Evolutionary conservation across 1,284 basidiomycete genomes (phyloP), one percentile per base, ranked within the genome.

Genomic region (Tilletia caries): DNA sequence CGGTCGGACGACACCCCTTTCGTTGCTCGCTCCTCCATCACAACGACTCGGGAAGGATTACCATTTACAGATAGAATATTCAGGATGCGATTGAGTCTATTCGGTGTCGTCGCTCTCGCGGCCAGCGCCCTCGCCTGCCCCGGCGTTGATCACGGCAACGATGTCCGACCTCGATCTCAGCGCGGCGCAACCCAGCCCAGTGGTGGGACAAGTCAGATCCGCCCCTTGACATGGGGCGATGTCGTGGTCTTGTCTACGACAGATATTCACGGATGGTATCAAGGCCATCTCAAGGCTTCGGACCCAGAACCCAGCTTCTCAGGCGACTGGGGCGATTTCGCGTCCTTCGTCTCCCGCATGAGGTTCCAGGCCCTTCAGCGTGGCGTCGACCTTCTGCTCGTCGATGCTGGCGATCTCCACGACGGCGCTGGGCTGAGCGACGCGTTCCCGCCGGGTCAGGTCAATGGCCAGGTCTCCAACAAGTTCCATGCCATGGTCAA

Each of bases 221-320:
- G 76, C 33, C 87, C 88, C 43, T 86, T 93, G 43, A 86, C 87
- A 65, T 92, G 91, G 90, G 88, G 89, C 41, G 89, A 92, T 76
- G 85, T 92, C 54, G 92, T 92, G 76, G 85, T 91, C 76, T 86
- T 92, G 65, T 90, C 91, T 79, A 92, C 91, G 27, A 92, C 91
- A 0, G 91, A 92, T 80, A 89, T 87, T 54, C 91, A 92, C 83
- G 91, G 37, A 18, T 65, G 73, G 73, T 75, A 77, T 50, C 74
- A 77, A 65, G 80, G 79, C 0, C 82, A 83, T 67, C 71, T 74
- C 4, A 81, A 83, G 67, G 69, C 75, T 1, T 76, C 79, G 12
- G 75, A 78, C 27, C 82, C 82, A 13, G 82, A 83, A 54, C 82
- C 82, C 2, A 77, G 76, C 37, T 82, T 78, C 68, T 50, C 33